Percentiles rank a stretch among this genome's conserved stretches.
phyloP scores from a whole-genome alignment of 1,284 basidiomycete genomes.

The Vanrija sp. region DNA sequence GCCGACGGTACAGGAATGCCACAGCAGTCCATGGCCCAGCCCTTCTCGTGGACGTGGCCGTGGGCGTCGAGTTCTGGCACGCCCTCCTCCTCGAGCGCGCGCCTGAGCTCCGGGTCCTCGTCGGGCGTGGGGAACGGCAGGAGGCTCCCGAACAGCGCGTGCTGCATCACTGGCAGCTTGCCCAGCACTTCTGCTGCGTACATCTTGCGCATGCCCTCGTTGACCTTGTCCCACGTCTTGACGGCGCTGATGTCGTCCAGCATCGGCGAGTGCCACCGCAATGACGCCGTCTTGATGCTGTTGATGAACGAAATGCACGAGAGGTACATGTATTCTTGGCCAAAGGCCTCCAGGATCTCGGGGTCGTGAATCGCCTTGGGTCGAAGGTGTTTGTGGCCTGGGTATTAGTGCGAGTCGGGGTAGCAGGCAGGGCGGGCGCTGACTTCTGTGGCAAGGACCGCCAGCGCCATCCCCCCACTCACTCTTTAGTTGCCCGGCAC shows the following conservation, averaged over 20 bases:
- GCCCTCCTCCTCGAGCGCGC: conserved; percentile 48
- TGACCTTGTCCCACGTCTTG: conserved; percentile 96
- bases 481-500: conserved; percentile 69
- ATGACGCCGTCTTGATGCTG: conserved; percentile 90
- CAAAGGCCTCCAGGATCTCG: conserved; percentile 90
- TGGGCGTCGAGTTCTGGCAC: conserved; percentile 54
- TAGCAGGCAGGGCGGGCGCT: not conserved
- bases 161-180: conserved; percentile 94
- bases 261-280: conserved; percentile 99
- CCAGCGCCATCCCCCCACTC: conserved; percentile 13
- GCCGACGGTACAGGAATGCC: conserved; percentile 81
- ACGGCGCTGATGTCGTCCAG: conserved; percentile 96
- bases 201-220: conserved; percentile 98
- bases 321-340: conserved; percentile 93
- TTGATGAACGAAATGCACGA: conserved; percentile 97
- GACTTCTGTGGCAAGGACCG: too few relatives aligned
- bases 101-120: conserved; percentile 43
- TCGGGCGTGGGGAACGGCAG: conserved; percentile 58
- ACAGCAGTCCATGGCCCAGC: conserved; percentile 82
- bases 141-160: conserved; percentile 88
- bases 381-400: conserved; percentile 81
- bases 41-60: conserved; percentile 63
- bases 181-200: conserved; percentile 90
- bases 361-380: conserved; percentile 90
- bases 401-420: conserved; percentile 4